phyloP scores from a whole-genome alignment of 1,139 yeast genomes.

The Meyerozyma guilliermondii region DNA sequence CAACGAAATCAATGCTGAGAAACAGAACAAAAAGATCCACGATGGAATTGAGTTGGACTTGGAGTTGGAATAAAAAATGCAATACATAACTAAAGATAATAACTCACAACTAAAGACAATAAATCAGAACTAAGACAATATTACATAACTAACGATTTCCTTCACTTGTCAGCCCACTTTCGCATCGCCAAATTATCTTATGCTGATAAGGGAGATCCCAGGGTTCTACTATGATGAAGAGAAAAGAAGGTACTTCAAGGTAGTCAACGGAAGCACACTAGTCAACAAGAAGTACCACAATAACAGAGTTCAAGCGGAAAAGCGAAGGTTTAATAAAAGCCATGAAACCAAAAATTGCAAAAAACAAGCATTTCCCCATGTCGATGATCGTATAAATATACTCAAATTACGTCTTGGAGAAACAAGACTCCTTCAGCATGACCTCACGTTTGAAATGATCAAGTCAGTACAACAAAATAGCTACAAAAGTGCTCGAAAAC shows the following conservation, averaged over 20 bases:
- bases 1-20: slow-evolving; percentile 37
- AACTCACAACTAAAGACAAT: not conserved
- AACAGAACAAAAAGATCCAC: slow-evolving; percentile 2
- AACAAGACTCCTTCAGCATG: not conserved
- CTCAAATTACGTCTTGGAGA: not conserved
- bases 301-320: slow-evolving; percentile 25
- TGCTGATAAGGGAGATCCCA: slow-evolving; percentile 23
- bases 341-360: not conserved
- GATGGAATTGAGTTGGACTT: slow-evolving; percentile 2
- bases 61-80: not conserved
- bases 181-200: not conserved
- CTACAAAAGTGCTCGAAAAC: not conserved
- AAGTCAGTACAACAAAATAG: not conserved
- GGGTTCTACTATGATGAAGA: slow-evolving; percentile 44
- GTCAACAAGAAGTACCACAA: slow-evolving; percentile 26
- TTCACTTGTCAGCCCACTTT: not conserved
- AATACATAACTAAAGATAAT: not conserved
- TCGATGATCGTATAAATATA: not conserved
- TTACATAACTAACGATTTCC: not conserved
- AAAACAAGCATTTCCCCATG: not conserved
- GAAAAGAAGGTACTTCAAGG: slow-evolving; percentile 40
- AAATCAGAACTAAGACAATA: too few species aligned
- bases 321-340: slow-evolving; percentile 15
- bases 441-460: not conserved
- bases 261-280: slow-evolving; percentile 31